These are phyloP conservation scores for Ophiocytium majus DNA, from an alignment of 352 stramenopile species.

Conservation along the genomic window DNA sequence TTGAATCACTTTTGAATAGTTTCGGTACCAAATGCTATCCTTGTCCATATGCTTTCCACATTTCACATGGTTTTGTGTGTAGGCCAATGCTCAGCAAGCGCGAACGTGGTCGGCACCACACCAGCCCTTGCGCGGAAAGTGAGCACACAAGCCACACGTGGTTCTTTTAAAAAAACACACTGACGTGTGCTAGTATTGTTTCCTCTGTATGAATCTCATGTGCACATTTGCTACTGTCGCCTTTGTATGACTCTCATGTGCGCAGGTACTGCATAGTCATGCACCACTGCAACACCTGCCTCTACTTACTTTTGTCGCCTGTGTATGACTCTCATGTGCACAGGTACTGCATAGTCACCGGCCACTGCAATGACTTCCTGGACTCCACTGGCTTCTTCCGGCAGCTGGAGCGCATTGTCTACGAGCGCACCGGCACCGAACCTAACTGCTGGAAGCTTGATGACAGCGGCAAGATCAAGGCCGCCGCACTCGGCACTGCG, in stretches of 20 bases:
- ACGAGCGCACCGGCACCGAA: constrained; percentile 46
- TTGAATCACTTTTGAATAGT: too few species aligned
- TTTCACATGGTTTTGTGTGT: too few species aligned
- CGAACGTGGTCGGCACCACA: constrained; percentile 57
- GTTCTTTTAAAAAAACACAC: not conserved
- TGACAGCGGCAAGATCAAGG: constrained; percentile 21
- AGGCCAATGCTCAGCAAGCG: constrained; percentile 46
- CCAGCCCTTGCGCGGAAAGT: constrained; percentile 50
- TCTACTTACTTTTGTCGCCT: constrained; percentile 46
- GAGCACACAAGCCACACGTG: not conserved
- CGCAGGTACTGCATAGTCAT: constrained; percentile 57
- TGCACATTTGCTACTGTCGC: not conserved
- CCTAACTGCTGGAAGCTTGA: constrained; percentile 55
- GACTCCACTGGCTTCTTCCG: constrained; percentile 52
- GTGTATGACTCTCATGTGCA: constrained; percentile 13
- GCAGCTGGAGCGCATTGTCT: constrained; percentile 41
- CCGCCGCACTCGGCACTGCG: not conserved
- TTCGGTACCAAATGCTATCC: too few species aligned
- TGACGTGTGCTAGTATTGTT: not conserved
- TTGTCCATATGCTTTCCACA: too few species aligned
- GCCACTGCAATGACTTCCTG: constrained; percentile 44
- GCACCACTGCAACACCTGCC: constrained; percentile 43
- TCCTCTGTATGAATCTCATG: not conserved
- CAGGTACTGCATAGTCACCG: constrained; percentile 58
- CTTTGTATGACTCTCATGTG: not conserved